These are phyloP conservation scores for Iberis pinnata DNA, from an alignment of 345 rosid species.

Conservation along the genomic window DNA sequence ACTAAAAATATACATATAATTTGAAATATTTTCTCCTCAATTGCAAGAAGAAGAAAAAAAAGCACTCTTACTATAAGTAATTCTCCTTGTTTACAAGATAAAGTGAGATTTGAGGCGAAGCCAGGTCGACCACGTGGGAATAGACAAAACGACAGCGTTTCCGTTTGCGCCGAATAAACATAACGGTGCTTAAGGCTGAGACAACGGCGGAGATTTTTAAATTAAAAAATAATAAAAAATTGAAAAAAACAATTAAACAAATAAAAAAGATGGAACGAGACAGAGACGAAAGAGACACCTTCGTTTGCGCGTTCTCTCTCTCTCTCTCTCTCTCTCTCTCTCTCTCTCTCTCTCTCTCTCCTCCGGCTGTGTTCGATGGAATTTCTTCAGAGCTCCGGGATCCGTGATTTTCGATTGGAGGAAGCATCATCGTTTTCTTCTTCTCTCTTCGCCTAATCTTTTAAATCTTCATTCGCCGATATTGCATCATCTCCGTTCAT, in stretches of 20 bases:
- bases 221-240: not conserved
- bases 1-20: too few relatives aligned
- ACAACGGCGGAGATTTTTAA: conserved; percentile 27
- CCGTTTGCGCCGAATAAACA: conserved; percentile 17
- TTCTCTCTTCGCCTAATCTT: too few relatives aligned
- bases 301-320: conserved; percentile 36
- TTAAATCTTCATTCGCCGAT: too few relatives aligned
- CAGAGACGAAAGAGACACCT: conserved; percentile 37
- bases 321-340: conserved; percentile 14
- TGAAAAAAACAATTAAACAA: not conserved
- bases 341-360: conserved; percentile 15
- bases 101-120: conserved; percentile 17
- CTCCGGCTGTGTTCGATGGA: conserved; percentile 30
- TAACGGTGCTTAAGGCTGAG: conserved; percentile 18
- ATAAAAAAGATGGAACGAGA: conserved; percentile 4
- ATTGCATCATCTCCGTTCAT: conserved; percentile 15
- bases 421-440: conserved; percentile 9
- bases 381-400: conserved; percentile 45
- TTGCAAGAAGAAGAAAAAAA: too few relatives aligned
- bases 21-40: too few relatives aligned
- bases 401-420: conserved; percentile 47
- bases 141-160: conserved; percentile 19
- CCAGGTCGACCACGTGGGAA: conserved; percentile 32
- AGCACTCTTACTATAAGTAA: too few relatives aligned
- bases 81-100: too few relatives aligned